Percentiles rank a stretch among this genome's conserved stretches.
Conservation (phyloP, 2,329 filamentous ascomycete species). For the Botrytis fabae region DNA sequence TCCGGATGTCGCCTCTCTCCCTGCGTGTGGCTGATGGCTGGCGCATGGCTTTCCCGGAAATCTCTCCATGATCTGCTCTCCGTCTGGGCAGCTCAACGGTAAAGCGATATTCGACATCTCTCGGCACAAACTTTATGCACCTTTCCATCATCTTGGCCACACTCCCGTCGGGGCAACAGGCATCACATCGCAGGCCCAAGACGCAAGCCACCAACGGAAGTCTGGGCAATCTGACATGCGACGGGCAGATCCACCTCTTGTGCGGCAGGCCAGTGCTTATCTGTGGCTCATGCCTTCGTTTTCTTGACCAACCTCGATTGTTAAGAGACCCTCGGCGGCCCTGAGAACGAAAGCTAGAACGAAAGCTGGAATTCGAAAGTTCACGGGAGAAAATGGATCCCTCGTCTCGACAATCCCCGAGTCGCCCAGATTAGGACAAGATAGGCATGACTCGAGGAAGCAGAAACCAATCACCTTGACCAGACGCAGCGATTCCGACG, state of each 20-base stretch:
- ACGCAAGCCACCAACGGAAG: not conserved
- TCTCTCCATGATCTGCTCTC: not conserved
- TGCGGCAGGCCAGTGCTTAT: not conserved
- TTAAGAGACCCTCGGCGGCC: not conserved
- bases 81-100: not conserved
- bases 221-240: not conserved
- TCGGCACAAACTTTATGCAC: not conserved
- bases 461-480: constrained; percentile 5
- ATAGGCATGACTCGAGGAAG: not conserved
- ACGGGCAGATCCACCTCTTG: not conserved
- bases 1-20: constrained; percentile 9
- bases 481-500: not conserved
- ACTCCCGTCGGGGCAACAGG: not conserved
- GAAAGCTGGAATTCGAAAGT: not conserved
- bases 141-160: not conserved
- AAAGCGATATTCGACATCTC: not conserved
- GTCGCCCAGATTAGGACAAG: not conserved
- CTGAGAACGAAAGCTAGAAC: not conserved
- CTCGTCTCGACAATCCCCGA: constrained; percentile 6
- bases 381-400: constrained; percentile 6
- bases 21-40: not conserved
- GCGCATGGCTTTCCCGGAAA: not conserved
- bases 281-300: not conserved
- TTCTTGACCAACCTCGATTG: constrained; percentile 3
- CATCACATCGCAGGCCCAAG: not conserved